Percentiles rank a stretch among this genome's conserved stretches.
Conservation (phyloP, 106 monocot genomes). For the Amphibolis antarctica region DNA sequence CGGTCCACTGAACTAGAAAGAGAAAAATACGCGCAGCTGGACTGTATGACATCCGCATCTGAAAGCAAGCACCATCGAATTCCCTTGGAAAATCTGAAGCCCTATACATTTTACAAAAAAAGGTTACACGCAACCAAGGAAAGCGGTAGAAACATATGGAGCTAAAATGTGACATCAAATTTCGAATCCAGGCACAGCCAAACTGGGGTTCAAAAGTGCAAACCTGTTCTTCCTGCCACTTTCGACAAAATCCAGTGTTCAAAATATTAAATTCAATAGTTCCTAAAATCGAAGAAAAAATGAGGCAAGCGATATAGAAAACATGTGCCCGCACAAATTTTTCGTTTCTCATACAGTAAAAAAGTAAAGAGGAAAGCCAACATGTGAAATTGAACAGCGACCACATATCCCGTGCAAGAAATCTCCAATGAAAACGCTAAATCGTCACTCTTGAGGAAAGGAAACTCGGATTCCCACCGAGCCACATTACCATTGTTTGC, state of each 20-base stretch:
- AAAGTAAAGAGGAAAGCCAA: not conserved
- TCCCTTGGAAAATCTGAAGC: slow-evolving; percentile 29
- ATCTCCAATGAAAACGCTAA: not conserved
- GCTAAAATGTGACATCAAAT: not conserved
- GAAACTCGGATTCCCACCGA: not conserved
- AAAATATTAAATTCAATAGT: too few species aligned
- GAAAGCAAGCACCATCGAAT: slow-evolving; percentile 25
- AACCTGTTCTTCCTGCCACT: too few species aligned
- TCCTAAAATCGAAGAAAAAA: too few species aligned
- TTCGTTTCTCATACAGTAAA: not conserved
- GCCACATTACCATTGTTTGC: too few species aligned
- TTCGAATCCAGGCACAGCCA: too few species aligned
- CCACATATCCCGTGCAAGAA: not conserved
- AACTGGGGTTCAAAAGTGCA: not conserved
- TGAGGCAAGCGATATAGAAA: too few species aligned
- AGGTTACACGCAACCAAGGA: not conserved
- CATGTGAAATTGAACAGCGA: not conserved
- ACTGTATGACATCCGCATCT: slow-evolving; percentile 33
- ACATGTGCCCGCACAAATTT: not conserved
- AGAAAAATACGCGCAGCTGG: slow-evolving; percentile 27
- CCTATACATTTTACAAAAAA: slow-evolving; percentile 4
- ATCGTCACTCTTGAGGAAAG: not conserved
- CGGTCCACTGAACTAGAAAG: slow-evolving; percentile 28
- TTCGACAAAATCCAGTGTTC: too few species aligned
- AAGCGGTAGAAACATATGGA: not conserved